Percentiles rank a stretch among this genome's conserved stretches.
phyloP scores from a whole-genome alignment of 2,329 filamentous ascomycete species.

The Alternaria sp. region DNA sequence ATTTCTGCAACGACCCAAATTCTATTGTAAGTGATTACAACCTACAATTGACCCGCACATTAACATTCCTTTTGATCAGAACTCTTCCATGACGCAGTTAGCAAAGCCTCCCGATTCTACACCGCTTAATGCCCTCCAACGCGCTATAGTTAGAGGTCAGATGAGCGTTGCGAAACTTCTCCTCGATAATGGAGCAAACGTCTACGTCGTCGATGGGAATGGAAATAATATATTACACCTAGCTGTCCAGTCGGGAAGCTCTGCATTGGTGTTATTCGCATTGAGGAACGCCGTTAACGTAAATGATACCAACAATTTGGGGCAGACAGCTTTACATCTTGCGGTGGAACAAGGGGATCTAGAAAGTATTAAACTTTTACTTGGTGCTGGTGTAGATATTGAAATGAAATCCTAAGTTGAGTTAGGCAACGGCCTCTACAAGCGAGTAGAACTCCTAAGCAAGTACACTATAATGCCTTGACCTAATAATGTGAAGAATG shows the following conservation, averaged over 20 bases:
- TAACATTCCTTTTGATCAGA: too few relatives aligned
- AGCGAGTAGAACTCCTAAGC: too few relatives aligned
- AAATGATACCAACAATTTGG: constrained; percentile 12
- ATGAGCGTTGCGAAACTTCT: constrained; percentile 10
- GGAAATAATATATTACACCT: constrained; percentile 14
- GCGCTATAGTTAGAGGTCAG: constrained; percentile 2
- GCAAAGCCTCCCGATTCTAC: too few relatives aligned
- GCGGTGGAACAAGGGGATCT: too few relatives aligned
- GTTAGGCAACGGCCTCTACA: too few relatives aligned
- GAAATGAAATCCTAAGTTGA: too few relatives aligned
- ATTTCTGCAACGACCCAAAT: too few relatives aligned
- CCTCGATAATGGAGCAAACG: constrained; percentile 9
- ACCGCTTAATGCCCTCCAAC: constrained; percentile 11
- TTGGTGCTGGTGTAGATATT: too few relatives aligned
- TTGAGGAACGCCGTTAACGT: constrained; percentile 6
- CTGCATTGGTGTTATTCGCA: constrained; percentile 5
- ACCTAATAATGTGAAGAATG: background rate
- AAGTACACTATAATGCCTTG: background rate
- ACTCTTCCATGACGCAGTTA: too few relatives aligned
- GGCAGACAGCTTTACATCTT: constrained; percentile 13
- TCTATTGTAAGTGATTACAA: too few relatives aligned
- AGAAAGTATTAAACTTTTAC: too few relatives aligned
- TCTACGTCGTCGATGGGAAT: constrained; percentile 1
- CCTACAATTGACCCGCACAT: too few relatives aligned
- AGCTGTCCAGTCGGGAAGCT: background rate